Conservation (phyloP, 768 basidiomycete species). For the Pleurotus eryngii region DNA sequence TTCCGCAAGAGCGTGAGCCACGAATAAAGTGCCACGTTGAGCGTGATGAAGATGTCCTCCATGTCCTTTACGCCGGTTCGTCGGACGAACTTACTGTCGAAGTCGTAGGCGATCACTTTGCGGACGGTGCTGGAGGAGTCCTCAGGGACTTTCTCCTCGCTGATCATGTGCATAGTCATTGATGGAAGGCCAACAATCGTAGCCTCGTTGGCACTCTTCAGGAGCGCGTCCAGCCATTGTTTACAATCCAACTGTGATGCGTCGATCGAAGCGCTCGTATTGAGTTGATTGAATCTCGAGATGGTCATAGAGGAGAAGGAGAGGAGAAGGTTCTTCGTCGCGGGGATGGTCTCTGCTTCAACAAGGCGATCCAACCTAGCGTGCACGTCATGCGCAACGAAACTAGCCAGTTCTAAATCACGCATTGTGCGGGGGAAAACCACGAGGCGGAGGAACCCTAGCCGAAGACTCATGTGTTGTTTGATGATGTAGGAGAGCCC, state of each 20-base stretch:
- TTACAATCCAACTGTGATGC: slow-evolving; percentile 37
- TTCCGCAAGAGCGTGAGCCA: slow-evolving; percentile 80
- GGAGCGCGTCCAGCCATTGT: slow-evolving; percentile 58
- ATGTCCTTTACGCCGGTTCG: slow-evolving; percentile 48
- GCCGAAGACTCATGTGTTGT: slow-evolving; percentile 71
- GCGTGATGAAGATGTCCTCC: slow-evolving; percentile 81
- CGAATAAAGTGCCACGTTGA: slow-evolving; percentile 79
- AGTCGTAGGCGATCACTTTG: slow-evolving; percentile 59
- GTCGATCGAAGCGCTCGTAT: slow-evolving; percentile 38
- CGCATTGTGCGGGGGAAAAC: slow-evolving; percentile 79
- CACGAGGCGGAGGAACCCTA: slow-evolving; percentile 62
- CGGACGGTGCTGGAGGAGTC: slow-evolving; percentile 19
- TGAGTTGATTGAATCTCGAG: slow-evolving; percentile 65
- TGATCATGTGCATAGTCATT: slow-evolving; percentile 80
- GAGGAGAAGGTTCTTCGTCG: slow-evolving; percentile 63
- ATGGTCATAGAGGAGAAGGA: slow-evolving; percentile 77
- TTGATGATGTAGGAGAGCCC: slow-evolving; percentile 58
- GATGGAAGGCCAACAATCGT: slow-evolving; percentile 79
- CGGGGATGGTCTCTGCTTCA: slow-evolving; percentile 42
- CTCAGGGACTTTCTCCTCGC: slow-evolving; percentile 48
- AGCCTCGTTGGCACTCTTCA: slow-evolving; percentile 62
- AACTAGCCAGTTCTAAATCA: slow-evolving; percentile 76
- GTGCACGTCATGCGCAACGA: slow-evolving; percentile 63
- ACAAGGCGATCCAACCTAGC: slow-evolving; percentile 68
- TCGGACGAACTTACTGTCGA: slow-evolving; percentile 65